Percentiles rank a stretch among this genome's conserved stretches.
Conservation (phyloP, 2,329 filamentous ascomycete species). For the Penicillium sp. region DNA sequence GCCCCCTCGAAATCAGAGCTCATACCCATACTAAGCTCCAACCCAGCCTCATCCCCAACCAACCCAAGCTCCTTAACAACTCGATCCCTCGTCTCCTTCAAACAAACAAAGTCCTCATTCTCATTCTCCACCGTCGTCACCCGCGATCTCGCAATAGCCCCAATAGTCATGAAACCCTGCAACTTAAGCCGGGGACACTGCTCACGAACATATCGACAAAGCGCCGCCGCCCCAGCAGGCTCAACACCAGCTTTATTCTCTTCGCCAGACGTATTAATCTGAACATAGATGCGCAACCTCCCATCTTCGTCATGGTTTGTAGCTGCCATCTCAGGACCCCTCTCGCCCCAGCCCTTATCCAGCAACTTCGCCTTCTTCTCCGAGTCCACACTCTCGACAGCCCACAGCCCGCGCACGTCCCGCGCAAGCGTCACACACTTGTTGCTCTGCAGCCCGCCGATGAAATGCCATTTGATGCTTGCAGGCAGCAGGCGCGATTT, state of each 20-base stretch:
- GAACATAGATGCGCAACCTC: conserved; percentile 74
- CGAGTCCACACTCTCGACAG: conserved; percentile 86
- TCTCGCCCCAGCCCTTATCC: conserved; percentile 69
- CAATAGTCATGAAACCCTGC: conserved; percentile 93
- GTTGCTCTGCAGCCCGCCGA: conserved; percentile 88
- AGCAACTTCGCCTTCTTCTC: conserved; percentile 83
- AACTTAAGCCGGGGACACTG: conserved; percentile 72
- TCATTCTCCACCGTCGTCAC: conserved; percentile 72
- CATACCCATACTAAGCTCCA: conserved; percentile 99
- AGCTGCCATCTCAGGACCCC: conserved; percentile 39
- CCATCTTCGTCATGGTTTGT: conserved; percentile 28
- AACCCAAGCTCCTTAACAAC: conserved; percentile 64
- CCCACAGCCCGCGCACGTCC: conserved; percentile 84
- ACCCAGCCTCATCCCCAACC: conserved; percentile 46
- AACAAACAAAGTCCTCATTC: conserved; percentile 80
- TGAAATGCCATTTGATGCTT: conserved; percentile 89
- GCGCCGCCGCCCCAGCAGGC: conserved; percentile 60
- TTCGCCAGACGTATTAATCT: conserved; percentile 94
- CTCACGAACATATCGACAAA: conserved; percentile 70
- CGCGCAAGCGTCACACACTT: conserved; percentile 85
- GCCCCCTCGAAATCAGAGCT: conserved; percentile 93
- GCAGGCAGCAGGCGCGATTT: conserved; percentile 78
- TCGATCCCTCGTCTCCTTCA: conserved; percentile 69
- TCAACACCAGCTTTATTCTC: conserved; percentile 77
- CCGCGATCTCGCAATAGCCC: conserved; percentile 81